Percentiles rank a stretch among this genome's conserved stretches.
phyloP scores from a whole-genome alignment of 108 stramenopile species.

The Chaetoceros muelleri region DNA sequence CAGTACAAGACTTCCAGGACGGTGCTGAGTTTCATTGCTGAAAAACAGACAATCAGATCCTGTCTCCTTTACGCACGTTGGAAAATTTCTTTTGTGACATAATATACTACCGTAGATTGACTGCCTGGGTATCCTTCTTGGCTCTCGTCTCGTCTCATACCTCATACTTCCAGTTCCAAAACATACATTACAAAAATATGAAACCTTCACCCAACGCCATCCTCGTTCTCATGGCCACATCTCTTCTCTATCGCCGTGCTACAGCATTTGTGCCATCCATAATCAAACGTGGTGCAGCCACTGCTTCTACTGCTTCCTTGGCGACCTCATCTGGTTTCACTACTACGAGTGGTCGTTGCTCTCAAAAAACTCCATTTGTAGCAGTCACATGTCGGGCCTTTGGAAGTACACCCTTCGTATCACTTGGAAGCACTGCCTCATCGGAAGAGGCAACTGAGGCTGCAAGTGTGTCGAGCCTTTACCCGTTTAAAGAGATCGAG shows the following conservation, averaged over 20 bases:
- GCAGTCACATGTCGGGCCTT: not conserved
- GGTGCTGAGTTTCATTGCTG: too few relatives aligned
- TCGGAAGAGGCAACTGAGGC: not conserved
- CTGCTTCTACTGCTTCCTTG: not conserved
- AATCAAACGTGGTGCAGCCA: not conserved
- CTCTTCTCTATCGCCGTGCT: not conserved
- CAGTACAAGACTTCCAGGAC: too few relatives aligned
- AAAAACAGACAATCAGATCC: too few relatives aligned
- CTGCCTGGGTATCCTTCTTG: too few relatives aligned
- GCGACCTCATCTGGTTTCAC: too few relatives aligned
- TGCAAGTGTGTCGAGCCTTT: slow-evolving; percentile 6
- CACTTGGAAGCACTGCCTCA: not conserved
- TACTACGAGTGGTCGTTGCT: too few relatives aligned
- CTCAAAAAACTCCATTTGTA: too few relatives aligned
- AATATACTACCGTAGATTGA: too few relatives aligned
- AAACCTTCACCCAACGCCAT: not conserved
- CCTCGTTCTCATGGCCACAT: not conserved
- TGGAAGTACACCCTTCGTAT: not conserved
- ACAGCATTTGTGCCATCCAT: not conserved
- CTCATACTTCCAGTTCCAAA: too few relatives aligned
- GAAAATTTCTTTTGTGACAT: too few relatives aligned
- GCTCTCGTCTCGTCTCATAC: too few relatives aligned
- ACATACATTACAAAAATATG: not conserved
- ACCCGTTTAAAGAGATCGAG: slow-evolving; percentile 71
- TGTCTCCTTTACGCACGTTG: too few relatives aligned